Conservation (phyloP, 2,329 filamentous ascomycete species). For the Thelonectria discophora region DNA sequence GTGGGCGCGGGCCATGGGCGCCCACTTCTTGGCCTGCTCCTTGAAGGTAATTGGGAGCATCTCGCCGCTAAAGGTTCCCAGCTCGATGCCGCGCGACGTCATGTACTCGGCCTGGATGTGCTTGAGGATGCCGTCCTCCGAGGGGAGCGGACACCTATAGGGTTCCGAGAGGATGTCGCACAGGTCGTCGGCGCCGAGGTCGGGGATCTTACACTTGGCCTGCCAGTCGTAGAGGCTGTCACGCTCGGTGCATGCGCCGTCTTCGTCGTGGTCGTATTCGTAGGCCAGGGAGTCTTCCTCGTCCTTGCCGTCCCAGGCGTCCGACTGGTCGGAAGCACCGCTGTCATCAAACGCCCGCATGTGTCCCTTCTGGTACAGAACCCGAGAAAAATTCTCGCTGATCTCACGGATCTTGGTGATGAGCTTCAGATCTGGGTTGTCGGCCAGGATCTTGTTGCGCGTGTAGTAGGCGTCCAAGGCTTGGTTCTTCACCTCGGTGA, state of each 20-base stretch:
- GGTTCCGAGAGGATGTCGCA: conserved; percentile 42
- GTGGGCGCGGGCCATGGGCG: conserved; percentile 56
- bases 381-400: conserved; percentile 48
- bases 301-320: not conserved
- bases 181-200: conserved; percentile 24
- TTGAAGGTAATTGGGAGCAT: conserved; percentile 59
- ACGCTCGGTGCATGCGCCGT: not conserved
- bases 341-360: conserved; percentile 9
- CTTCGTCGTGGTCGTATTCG: not conserved
- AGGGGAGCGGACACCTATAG: conserved; percentile 28
- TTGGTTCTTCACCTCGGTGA: conserved; percentile 40
- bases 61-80: conserved; percentile 58
- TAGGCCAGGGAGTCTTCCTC: not conserved
- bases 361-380: conserved; percentile 41
- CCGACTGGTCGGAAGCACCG: not conserved
- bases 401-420: conserved; percentile 51
- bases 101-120: conserved; percentile 50
- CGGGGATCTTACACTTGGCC: conserved; percentile 21
- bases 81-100: conserved; percentile 57
- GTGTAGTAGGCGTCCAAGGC: conserved; percentile 51
- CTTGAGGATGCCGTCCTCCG: conserved; percentile 47
- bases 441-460: conserved; percentile 42
- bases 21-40: conserved; percentile 65
- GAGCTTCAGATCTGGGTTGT: conserved; percentile 42
- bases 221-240: conserved; percentile 29